Conservation (phyloP, 2,329 filamentous ascomycete species). For the Diplodia sapinea region DNA sequence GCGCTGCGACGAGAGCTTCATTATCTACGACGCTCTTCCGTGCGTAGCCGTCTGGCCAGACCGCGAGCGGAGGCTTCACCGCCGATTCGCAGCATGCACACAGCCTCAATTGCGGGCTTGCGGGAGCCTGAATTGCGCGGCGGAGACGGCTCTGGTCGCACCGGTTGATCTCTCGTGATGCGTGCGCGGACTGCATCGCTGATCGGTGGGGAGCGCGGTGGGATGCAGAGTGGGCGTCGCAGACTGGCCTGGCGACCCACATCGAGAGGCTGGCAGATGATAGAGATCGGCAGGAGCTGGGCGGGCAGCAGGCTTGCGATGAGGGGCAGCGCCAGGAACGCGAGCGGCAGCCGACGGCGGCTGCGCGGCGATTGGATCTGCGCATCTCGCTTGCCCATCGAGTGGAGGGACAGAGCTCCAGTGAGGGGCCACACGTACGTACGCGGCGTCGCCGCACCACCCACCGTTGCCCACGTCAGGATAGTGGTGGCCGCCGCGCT, state of each 20-base stretch:
- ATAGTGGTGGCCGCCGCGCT: slow-evolving; percentile 13
- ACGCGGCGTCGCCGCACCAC: slow-evolving; percentile 13
- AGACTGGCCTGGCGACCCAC: slow-evolving; percentile 8
- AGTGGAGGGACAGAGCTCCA: not conserved
- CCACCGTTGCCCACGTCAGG: slow-evolving; percentile 11
- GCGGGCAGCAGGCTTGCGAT: not conserved
- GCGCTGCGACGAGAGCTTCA: not conserved
- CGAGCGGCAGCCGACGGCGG: not conserved
- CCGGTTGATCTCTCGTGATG: slow-evolving; percentile 21
- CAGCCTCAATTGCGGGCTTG: slow-evolving; percentile 23
- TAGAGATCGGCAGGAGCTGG: slow-evolving; percentile 23
- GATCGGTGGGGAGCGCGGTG: slow-evolving; percentile 7
- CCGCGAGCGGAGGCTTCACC: not conserved
- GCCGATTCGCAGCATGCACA: slow-evolving; percentile 20
- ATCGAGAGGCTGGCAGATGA: slow-evolving; percentile 6
- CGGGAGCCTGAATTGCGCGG: not conserved
- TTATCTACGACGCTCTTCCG: slow-evolving; percentile 16
- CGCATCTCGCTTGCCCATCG: slow-evolving; percentile 17
- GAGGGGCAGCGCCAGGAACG: slow-evolving; percentile 9
- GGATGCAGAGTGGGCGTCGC: not conserved
- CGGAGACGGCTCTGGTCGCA: not conserved
- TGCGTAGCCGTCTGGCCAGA: slow-evolving; percentile 16
- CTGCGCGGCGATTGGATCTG: slow-evolving; percentile 23
- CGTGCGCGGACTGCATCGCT: slow-evolving; percentile 9
- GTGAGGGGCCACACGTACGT: slow-evolving; percentile 12